Percentiles rank a stretch among this genome's conserved stretches.
Conservation (phyloP, 116 monocot species). For the Phalaenopsis hybrid region DNA sequence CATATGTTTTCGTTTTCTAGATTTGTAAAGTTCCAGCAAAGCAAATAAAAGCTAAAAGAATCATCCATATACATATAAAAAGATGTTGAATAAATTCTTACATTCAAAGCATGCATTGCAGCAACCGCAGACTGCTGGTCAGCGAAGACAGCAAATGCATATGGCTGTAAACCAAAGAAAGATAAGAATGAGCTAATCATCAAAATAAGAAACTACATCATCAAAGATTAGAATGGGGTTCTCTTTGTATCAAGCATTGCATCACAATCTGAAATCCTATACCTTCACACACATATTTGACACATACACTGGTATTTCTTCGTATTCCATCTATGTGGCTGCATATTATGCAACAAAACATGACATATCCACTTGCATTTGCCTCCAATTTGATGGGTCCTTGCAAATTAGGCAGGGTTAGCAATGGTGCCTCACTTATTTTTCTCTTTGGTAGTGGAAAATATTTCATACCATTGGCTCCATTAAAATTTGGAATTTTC, state of each 20-base stretch:
- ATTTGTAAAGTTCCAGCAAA: neutral
- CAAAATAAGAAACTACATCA: neutral
- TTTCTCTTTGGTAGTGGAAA: no score
- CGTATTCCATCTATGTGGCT: neutral
- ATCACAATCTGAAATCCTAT: neutral
- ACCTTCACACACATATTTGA: neutral
- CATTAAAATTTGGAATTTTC: no score
- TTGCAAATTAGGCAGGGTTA: no score
- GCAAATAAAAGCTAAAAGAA: neutral
- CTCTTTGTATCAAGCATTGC: neutral
- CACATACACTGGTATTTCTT: neutral
- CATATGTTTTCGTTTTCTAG: neutral
- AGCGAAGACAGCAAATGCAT: constrained; percentile 69
- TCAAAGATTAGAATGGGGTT: neutral
- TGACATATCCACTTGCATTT: no score
- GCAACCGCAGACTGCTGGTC: constrained; percentile 65
- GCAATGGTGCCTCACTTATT: no score
- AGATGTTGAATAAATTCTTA: constrained; percentile 18
- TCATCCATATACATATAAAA: neutral
- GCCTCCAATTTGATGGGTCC: no score
- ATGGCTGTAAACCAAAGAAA: constrained; percentile 39
- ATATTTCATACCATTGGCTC: no score
- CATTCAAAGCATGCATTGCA: constrained; percentile 70
- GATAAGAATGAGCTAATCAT: neutral
- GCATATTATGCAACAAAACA: neutral